A percentile compares a stretch with the other conserved stretches of the same genome.
Evolutionary conservation across 179 eudicot genomes (phyloP).

Genomic region (Beta lomatogona): DNA sequence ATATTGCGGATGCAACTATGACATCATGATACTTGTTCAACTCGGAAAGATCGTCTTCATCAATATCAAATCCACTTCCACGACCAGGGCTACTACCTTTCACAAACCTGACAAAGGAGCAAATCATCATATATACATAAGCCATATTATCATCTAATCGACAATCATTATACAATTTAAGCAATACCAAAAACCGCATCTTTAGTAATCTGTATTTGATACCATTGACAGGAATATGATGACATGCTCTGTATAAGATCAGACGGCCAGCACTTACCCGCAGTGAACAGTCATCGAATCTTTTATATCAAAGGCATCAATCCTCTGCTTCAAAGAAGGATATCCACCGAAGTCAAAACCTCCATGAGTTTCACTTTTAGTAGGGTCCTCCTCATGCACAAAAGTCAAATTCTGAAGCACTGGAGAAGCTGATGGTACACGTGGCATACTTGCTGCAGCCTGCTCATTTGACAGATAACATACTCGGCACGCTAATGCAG

Average conservation of each 20-base stretch:
- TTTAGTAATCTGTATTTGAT: not conserved
- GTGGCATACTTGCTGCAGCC: slow-evolving; percentile 80
- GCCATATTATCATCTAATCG: not conserved
- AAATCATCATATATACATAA: not conserved
- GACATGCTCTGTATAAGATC: not conserved
- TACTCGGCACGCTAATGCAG: slow-evolving; percentile 83
- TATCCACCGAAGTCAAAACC: slow-evolving; percentile 92
- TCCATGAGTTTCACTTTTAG: slow-evolving; percentile 59
- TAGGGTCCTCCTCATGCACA: slow-evolving; percentile 56
- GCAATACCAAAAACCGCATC: not conserved
- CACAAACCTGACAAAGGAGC: slow-evolving; percentile 56
- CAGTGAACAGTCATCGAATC: slow-evolving; percentile 94
- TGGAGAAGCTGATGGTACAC: slow-evolving; percentile 66
- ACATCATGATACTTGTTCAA: slow-evolving; percentile 69
- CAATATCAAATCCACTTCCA: slow-evolving; percentile 81
- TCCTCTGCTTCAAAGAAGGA: slow-evolving; percentile 82
- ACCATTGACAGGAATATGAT: not conserved
- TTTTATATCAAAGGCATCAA: slow-evolving; percentile 60
- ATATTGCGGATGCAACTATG: slow-evolving; percentile 94
- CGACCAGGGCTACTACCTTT: slow-evolving; percentile 80
- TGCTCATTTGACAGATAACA: slow-evolving; percentile 84
- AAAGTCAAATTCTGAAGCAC: slow-evolving; percentile 71
- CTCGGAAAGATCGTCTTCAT: slow-evolving; percentile 68
- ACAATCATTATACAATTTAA: not conserved
- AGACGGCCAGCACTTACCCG: slow-evolving; percentile 55